Percentiles rank a stretch among this genome's conserved stretches.
phyloP scores from a whole-genome alignment of 805 yeast genomes.

The Sporopachydermia quercuum region DNA sequence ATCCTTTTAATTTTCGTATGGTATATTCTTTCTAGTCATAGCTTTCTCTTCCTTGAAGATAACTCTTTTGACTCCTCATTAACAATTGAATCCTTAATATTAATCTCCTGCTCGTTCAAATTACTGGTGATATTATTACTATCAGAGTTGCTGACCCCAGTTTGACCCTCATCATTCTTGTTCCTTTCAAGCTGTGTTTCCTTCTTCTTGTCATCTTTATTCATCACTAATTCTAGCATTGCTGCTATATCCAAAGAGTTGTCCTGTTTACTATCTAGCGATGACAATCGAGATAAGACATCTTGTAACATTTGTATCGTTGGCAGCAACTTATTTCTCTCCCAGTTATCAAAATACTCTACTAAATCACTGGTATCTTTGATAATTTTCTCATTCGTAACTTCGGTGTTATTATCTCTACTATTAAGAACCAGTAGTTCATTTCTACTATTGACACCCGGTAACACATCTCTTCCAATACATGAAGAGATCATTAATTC shows the following conservation, averaged over 20 bases:
- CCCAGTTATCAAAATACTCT: not conserved
- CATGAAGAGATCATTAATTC: not conserved
- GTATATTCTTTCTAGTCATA: too few species aligned
- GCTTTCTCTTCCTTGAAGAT: too few species aligned
- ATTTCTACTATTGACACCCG: not conserved
- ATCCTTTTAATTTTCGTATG: too few species aligned
- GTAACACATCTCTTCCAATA: not conserved
- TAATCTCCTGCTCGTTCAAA: too few species aligned
- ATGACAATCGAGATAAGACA: not conserved
- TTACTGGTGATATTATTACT: too few species aligned
- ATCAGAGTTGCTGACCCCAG: not conserved
- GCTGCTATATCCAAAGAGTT: not conserved
- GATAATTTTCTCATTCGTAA: not conserved
- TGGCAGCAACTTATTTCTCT: not conserved
- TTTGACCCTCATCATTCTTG: too few species aligned
- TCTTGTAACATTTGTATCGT: not conserved
- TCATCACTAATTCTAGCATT: not conserved
- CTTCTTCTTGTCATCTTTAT: not conserved
- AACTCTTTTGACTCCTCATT: too few species aligned
- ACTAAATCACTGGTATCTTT: not conserved
- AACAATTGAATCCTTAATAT: too few species aligned
- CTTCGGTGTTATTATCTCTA: not conserved
- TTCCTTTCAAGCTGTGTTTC: slow-evolving; percentile 1
- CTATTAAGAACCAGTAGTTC: not conserved
- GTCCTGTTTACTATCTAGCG: not conserved